These are phyloP conservation scores for Grosmannia huntii DNA, from an alignment of 2,329 filamentous ascomycete genomes.

Conservation along the genomic window DNA sequence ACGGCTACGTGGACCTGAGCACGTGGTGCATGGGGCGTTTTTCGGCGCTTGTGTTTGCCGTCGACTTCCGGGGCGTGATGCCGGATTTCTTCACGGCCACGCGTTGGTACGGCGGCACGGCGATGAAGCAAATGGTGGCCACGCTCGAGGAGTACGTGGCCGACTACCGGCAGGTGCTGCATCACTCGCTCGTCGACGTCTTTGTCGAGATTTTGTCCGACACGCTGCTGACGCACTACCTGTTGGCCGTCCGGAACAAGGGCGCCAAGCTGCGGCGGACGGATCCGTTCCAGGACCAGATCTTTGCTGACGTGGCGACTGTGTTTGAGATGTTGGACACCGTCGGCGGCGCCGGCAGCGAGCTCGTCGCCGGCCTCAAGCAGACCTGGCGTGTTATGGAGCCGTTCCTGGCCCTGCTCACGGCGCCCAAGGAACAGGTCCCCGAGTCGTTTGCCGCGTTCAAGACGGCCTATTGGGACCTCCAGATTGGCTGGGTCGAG, in stretches of 20 bases:
- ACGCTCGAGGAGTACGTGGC: constrained; percentile 91
- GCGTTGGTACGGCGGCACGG: constrained; percentile 70
- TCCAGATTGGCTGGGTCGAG: constrained; percentile 93
- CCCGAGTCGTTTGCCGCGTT: constrained; percentile 71
- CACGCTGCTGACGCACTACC: constrained; percentile 76
- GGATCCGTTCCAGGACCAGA: constrained; percentile 84
- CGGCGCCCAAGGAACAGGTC: constrained; percentile 58
- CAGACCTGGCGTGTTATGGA: constrained; percentile 88
- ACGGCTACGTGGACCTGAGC: constrained; percentile 89
- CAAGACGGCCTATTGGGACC: constrained; percentile 82
- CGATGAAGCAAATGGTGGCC: constrained; percentile 85
- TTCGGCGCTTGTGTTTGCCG: constrained; percentile 71
- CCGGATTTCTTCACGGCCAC: constrained; percentile 74
- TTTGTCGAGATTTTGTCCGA: constrained; percentile 89
- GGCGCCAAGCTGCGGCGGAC: constrained; percentile 74
- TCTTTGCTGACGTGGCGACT: constrained; percentile 82
- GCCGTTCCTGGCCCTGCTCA: constrained; percentile 67
- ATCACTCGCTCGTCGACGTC: constrained; percentile 79
- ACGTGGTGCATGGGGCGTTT: constrained; percentile 88
- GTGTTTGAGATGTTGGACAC: constrained; percentile 80
- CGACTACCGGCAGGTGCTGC: constrained; percentile 75
- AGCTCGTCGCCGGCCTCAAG: constrained; percentile 64
- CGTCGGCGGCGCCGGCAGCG: constrained; percentile 37
- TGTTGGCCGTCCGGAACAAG: constrained; percentile 76
- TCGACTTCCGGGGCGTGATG: constrained; percentile 77